Evolutionary conservation across 768 basidiomycete species (phyloP).

Genomic region (Mycena galopus): DNA sequence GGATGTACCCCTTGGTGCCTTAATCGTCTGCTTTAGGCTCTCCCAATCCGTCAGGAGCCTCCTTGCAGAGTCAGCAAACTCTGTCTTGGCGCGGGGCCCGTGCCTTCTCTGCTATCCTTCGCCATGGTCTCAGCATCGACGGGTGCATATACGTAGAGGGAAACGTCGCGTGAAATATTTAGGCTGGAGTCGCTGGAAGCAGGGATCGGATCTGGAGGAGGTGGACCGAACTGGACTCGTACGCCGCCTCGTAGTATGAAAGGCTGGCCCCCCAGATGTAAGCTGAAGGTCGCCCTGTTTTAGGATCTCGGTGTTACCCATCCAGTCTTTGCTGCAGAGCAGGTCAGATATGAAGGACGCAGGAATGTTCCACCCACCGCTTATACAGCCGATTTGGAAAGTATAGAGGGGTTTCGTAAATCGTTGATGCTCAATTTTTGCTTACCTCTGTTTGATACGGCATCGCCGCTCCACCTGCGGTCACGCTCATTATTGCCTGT

Average conservation of each 20-base stretch:
- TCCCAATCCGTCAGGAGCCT: constrained; percentile 73
- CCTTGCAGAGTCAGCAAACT: constrained; percentile 76
- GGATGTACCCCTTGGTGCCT: constrained; percentile 80
- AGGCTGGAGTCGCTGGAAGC: constrained; percentile 69
- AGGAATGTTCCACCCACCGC: no score
- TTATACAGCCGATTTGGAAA: no score
- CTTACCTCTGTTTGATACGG: no score
- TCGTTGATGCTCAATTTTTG: no score
- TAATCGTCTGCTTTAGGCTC: constrained; percentile 66
- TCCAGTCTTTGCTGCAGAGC: constrained; percentile 81
- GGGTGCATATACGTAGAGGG: constrained; percentile 84
- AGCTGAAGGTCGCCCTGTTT: constrained; percentile 91
- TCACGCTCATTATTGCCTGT: no score
- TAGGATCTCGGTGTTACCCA: constrained; percentile 92
- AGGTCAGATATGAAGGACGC: no score
- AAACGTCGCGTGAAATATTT: constrained; percentile 85
- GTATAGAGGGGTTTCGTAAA: no score
- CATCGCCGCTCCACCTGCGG: no score
- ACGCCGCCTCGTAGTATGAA: constrained; percentile 74
- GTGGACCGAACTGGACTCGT: constrained; percentile 59
- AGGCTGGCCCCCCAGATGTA: constrained; percentile 93
- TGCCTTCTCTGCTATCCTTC: constrained; percentile 67
- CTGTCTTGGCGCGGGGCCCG: constrained; percentile 87
- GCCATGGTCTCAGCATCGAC: constrained; percentile 67
- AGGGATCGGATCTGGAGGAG: constrained; percentile 68